phyloP scores from a whole-genome alignment of 148 eudicot genomes.

The Dysphania ambrosioides region DNA sequence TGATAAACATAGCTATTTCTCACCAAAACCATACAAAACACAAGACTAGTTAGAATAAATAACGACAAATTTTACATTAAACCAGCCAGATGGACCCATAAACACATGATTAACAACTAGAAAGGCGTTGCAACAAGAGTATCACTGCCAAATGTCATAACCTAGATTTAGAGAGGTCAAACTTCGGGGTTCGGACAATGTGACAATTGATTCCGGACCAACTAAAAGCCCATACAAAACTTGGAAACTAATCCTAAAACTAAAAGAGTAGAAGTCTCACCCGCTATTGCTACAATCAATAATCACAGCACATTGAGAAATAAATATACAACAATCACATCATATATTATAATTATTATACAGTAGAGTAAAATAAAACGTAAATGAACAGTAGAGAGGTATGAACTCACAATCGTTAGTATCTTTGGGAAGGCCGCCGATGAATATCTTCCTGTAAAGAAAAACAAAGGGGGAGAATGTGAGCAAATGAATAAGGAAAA shows the following conservation, averaged over 20 bases:
- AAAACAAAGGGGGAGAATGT: background rate
- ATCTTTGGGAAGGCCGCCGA: constrained; percentile 69
- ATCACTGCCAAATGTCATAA: too few species aligned
- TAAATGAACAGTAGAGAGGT: constrained; percentile 5
- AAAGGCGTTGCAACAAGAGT: too few species aligned
- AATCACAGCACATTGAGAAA: background rate
- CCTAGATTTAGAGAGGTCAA: too few species aligned
- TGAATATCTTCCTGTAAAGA: constrained; percentile 55
- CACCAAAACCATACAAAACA: background rate
- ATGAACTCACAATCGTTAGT: constrained; percentile 41
- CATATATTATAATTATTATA: background rate
- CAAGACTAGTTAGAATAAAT: background rate
- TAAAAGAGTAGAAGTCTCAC: too few species aligned
- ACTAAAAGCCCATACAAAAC: too few species aligned
- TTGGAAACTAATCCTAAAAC: too few species aligned
- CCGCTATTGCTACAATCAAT: too few species aligned
- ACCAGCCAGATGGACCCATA: background rate
- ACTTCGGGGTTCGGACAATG: too few species aligned
- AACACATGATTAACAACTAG: background rate
- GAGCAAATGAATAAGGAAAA: too few species aligned
- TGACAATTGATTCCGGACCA: too few species aligned
- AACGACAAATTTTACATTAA: background rate
- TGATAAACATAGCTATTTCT: constrained; percentile 40
- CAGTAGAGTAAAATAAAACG: background rate
- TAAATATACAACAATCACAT: background rate